Evolutionary conservation across 306 rosid genomes (phyloP).

Genomic region (Arachis hypogaea): DNA sequence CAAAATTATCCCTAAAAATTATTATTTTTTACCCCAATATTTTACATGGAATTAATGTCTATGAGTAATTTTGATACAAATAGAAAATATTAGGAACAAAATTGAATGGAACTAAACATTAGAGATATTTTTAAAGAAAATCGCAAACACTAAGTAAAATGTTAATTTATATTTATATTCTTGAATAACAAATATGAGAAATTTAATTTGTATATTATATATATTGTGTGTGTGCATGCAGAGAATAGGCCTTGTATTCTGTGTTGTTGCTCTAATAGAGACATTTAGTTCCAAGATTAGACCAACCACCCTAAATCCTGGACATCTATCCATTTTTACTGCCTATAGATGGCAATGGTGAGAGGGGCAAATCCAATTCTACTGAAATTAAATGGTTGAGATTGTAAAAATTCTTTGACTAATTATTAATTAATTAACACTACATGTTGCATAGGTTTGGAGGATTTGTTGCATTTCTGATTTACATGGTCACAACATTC

Average conservation of each 20-base stretch:
- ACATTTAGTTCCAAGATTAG: conserved; percentile 54
- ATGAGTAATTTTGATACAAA: no score
- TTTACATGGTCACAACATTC: conserved; percentile 65
- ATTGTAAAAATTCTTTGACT: not conserved
- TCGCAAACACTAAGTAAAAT: no score
- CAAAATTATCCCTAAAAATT: no score
- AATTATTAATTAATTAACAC: no score
- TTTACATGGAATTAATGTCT: no score
- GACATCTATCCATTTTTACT: conserved; percentile 57
- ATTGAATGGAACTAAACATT: no score
- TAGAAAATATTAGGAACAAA: no score
- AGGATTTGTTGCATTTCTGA: conserved; percentile 58
- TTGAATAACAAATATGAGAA: not conserved
- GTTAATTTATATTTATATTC: no score
- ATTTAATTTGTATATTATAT: not conserved
- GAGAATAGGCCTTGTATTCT: conserved; percentile 80
- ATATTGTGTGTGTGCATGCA: conserved; percentile 29
- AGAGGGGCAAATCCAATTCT: conserved; percentile 13
- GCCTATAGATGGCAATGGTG: conserved; percentile 76
- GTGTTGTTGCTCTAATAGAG: conserved; percentile 66
- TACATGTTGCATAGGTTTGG: conserved; percentile 51
- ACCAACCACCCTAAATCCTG: conserved; percentile 50
- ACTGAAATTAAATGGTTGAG: not conserved
- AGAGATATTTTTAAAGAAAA: no score
- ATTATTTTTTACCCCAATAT: no score